phyloP scores from a whole-genome alignment of 345 rosid species.

The Populus nigra region DNA sequence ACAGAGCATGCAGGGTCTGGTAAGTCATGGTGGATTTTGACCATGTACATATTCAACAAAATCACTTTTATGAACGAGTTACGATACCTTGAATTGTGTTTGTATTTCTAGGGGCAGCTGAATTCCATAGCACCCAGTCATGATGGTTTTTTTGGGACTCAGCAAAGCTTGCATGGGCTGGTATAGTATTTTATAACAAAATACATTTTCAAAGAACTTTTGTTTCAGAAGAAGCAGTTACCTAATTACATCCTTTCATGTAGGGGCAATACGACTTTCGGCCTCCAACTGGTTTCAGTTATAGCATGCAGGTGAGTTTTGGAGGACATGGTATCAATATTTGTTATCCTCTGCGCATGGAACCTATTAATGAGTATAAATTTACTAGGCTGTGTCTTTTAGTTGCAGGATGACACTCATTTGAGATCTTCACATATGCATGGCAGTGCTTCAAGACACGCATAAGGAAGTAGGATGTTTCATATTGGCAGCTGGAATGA shows the following conservation, averaged over 20 bases:
- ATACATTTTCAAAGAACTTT: neutral
- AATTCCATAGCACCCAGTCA: slow-evolving; percentile 42
- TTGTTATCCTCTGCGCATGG: neutral
- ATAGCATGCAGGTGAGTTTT: slow-evolving; percentile 51
- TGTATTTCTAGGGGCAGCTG: slow-evolving; percentile 47
- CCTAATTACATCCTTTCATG: slow-evolving; percentile 7
- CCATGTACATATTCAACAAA: neutral
- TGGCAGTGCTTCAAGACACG: slow-evolving; percentile 52
- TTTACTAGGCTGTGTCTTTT: neutral
- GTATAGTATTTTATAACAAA: slow-evolving; percentile 28
- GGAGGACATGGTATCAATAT: neutral
- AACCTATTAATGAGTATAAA: neutral
- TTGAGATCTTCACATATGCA: slow-evolving; percentile 60
- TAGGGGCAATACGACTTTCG: slow-evolving; percentile 63
- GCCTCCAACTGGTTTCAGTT: slow-evolving; percentile 49
- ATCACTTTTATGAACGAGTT: neutral
- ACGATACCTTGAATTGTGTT: neutral
- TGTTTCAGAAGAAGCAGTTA: slow-evolving; percentile 2
- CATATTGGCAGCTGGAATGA: neutral
- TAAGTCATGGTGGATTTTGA: slow-evolving; percentile 20
- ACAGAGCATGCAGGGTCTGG: slow-evolving; percentile 50
- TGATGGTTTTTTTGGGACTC: slow-evolving; percentile 49
- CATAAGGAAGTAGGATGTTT: slow-evolving; percentile 12
- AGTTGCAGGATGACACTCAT: slow-evolving; percentile 50
- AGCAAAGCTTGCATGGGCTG: slow-evolving; percentile 55